Evolutionary conservation across 805 yeast species (phyloP), one percentile per base, ranked within the genome.

Genomic region (Yarrowia sp.): DNA sequence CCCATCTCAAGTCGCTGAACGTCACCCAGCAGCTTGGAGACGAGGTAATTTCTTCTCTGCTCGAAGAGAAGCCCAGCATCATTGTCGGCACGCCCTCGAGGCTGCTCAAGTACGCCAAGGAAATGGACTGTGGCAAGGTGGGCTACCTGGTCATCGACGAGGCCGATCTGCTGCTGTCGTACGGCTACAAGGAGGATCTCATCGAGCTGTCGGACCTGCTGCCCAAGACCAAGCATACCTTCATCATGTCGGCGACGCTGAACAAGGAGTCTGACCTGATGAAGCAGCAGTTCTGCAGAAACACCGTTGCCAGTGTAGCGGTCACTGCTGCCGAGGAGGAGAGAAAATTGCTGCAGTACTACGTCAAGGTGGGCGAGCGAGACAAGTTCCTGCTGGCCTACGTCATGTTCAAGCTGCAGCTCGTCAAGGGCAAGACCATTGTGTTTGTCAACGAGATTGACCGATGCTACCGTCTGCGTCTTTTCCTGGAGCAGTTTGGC

Each of bases 221-320:
- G 71, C 92, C 92, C n/a, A 88, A 87, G 75, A 89, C 89, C 71
- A 86, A 85, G 70, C 99, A 95, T 80, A 88, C 95, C 2, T 95
- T 92, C 79, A 81, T 95, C 73, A 95, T 95, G 98, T 90, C 97
- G 79, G 99, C 99, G 2, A 95, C 99, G 3, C 81, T 95, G 70
- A 90, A 87, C 75, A 97, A 91, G 53, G 98, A 94, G 71, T 86
- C 94, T 71, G 87, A 90, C 70, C 86, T 84, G 56, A 79, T 95
- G 73, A 94, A 94, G 78, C 78, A 81, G 64, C 85, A 85, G 74
- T 93, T 90, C 78, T 94, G 98, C 79, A 87, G 91, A 69, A 53
- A 19, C 61, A 63, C 43, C 3, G 67, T 63, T 3, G 67, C 67
- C 8, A 63, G 48, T 36, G 48, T 63, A 5, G 84, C 82, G 70